phyloP scores from a whole-genome alignment of 2,329 filamentous ascomycete genomes.

The Botrytis fabae region DNA sequence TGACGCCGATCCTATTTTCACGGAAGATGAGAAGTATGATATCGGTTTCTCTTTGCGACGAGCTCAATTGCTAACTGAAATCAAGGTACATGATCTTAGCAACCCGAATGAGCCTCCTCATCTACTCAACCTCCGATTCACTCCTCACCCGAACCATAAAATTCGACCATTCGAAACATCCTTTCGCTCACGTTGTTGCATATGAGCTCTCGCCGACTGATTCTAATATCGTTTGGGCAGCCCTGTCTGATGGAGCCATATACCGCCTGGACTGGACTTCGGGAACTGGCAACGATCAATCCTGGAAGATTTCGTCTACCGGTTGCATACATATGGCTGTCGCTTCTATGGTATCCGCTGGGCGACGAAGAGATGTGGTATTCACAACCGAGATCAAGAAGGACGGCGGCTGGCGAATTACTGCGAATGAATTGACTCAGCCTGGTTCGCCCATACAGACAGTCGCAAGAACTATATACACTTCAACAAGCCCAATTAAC shows the following conservation, averaged over 20 bases:
- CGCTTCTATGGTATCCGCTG: constrained; percentile 40
- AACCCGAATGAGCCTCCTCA: constrained; percentile 72
- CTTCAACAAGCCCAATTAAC: constrained; percentile 44
- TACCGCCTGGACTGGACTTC: constrained; percentile 61
- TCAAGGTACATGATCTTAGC: constrained; percentile 68
- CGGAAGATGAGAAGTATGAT: constrained; percentile 59
- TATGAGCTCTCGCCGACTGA: constrained; percentile 46
- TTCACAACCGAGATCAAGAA: constrained; percentile 41
- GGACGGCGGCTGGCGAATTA: constrained; percentile 40
- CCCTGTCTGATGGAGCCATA: constrained; percentile 57
- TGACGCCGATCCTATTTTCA: constrained; percentile 64
- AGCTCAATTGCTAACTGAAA: constrained; percentile 26
- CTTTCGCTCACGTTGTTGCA: constrained; percentile 42
- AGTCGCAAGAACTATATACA: constrained; percentile 45
- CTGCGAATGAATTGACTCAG: constrained; percentile 41
- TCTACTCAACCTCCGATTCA: constrained; percentile 81
- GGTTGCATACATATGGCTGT: constrained; percentile 42
- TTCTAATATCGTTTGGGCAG: constrained; percentile 58
- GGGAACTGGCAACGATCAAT: constrained; percentile 46
- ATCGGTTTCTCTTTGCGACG: constrained; percentile 21
- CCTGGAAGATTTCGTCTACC: constrained; percentile 44
- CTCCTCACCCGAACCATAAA: constrained; percentile 73
- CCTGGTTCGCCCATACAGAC: constrained; percentile 36
- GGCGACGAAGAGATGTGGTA: constrained; percentile 40
- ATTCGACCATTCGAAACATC: constrained; percentile 32